Conservation (phyloP, 768 basidiomycete genomes). For the Xanthoconium purpureum region DNA sequence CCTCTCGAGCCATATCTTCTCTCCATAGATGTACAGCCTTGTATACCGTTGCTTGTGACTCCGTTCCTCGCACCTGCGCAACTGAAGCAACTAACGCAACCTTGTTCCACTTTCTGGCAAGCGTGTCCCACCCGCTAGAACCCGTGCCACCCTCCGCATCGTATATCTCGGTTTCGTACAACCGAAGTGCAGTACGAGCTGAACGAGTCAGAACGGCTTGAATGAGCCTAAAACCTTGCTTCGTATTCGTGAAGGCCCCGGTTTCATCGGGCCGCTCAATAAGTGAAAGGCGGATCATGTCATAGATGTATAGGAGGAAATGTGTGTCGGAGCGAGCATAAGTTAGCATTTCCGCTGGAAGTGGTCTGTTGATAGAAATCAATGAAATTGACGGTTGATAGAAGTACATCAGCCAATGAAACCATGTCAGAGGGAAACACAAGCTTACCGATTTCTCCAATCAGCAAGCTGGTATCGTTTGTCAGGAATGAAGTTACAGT, state of each 20-base stretch:
- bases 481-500: conserved; percentile 87
- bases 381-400: not conserved
- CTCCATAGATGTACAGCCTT: conserved; percentile 78
- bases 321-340: conserved; percentile 98
- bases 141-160: conserved; percentile 65
- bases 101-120: conserved; percentile 85
- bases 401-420: not conserved
- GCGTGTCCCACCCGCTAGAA: conserved; percentile 69
- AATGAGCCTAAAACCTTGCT: conserved; percentile 42
- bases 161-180: conserved; percentile 68
- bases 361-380: conserved; percentile 44
- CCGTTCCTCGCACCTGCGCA: conserved; percentile 31
- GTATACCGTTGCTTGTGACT: conserved; percentile 61
- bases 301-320: conserved; percentile 90
- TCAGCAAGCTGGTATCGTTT: conserved; percentile 97
- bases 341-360: conserved; percentile 82
- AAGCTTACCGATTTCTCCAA: conserved; percentile 82
- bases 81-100: conserved; percentile 33
- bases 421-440: not conserved
- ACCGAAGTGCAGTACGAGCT: conserved; percentile 68
- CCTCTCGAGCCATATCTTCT: conserved; percentile 70
- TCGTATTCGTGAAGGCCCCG: not conserved
- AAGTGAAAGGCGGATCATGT: conserved; percentile 83
- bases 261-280: conserved; percentile 52
- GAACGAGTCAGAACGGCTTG: conserved; percentile 69